Evolutionary conservation across 306 rosid species (phyloP), one percentile per base, ranked within the genome.

Genomic region (Gastrolobium villosum): DNA sequence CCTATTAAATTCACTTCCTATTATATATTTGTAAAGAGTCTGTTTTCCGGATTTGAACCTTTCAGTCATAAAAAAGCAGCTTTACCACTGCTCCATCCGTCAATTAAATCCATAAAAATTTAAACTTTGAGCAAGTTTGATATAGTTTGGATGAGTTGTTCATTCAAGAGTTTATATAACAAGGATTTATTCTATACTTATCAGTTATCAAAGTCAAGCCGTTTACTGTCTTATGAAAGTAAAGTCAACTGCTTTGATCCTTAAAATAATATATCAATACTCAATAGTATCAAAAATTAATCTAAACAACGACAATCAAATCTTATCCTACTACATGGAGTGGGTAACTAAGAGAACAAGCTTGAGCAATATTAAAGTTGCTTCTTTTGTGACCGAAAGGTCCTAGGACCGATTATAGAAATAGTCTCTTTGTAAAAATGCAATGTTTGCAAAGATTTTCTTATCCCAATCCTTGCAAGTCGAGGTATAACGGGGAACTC

Each of bases 111-210:
- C 63, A 46, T 44, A 45, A 62, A 65, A 28, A 52, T 3, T 26
- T 15, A 31, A 70, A 31, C 26, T 14, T 65, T 35, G 57, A 79
- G 57, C 39, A 40, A n/a, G 20, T 52, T 49, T 48, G 7, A 72
- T 55, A 30, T 30, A 54, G 14, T 55, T 52, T 70, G 9, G 48
- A 46, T 31, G 34, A 63, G 70, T 41, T 70, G 55, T 57, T 70
- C 37, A 63, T 31, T 49, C 40, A 57, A 32, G 30, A 43, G 10
- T 41, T 36, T 39, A 26, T 32, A 62, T 39, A 74, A 59, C 64
- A 62, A 72, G 20, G 39, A 40, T 41, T 52, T 52, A 40, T 35
- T 44, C 48, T 52, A 11, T 28, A 49, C 59, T 54, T 67, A 77
- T 32, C 39, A 67, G n/a, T 55, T 75, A 34, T 35, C 64, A 20